A percentile compares a stretch with the other conserved stretches of the same genome.
phyloP scores from a whole-genome alignment of 2,329 filamentous ascomycete genomes.

The Ophiostoma himal-ulmi region DNA sequence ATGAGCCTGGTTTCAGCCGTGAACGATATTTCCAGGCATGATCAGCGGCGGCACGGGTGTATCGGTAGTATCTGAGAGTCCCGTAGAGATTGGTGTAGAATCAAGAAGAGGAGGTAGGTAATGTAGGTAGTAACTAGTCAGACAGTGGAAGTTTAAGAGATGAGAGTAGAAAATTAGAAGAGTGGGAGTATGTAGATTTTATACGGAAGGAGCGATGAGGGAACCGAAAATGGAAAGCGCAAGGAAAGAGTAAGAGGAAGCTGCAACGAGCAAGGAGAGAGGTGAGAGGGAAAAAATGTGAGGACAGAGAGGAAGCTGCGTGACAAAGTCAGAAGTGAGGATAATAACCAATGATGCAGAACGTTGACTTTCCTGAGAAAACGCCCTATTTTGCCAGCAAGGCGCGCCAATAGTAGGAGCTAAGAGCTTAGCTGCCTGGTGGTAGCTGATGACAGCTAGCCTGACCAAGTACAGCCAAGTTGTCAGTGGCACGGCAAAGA shows the following conservation, averaged over 20 bases:
- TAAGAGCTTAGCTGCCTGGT: background rate
- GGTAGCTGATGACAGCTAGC: background rate
- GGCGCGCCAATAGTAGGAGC: background rate
- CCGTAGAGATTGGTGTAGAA: background rate
- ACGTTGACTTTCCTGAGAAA: background rate
- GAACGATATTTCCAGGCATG: conserved; percentile 2
- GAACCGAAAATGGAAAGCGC: background rate
- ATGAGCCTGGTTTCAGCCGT: conserved; percentile 10
- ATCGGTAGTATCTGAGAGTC: background rate
- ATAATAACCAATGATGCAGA: conserved; percentile 11
- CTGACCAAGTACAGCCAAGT: background rate
- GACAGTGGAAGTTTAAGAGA: background rate
- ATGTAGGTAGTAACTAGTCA: background rate
- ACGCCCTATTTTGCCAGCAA: conserved; percentile 5
- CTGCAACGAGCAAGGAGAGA: background rate
- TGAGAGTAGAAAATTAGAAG: background rate
- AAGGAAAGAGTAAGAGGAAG: background rate
- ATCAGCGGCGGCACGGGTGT: conserved; percentile 5
- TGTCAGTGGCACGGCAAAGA: background rate
- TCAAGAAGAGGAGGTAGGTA: background rate
- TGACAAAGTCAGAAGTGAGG: background rate
- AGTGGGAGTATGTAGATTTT: background rate
- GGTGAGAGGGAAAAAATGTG: background rate
- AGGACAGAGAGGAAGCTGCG: background rate
- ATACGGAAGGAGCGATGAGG: background rate